Evolutionary conservation across 192 early-diverging fungal genomes (phyloP), one percentile per base, ranked within the genome.

Genomic region (Dimargaris xerosporica): DNA sequence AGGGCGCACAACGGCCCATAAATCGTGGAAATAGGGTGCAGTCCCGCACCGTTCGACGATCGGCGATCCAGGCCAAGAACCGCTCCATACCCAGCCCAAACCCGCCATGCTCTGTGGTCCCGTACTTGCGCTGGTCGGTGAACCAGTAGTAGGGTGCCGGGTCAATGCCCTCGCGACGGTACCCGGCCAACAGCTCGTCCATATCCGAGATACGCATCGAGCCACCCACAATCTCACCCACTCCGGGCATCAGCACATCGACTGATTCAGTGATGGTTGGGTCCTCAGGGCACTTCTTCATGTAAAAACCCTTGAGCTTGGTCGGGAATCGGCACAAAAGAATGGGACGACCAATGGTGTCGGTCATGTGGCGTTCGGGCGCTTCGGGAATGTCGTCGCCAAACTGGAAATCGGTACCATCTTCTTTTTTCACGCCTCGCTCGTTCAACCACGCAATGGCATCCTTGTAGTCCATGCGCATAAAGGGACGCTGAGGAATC

Each of bases 301-400:
- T 99, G 78, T 99, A 99, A 84, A 99, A 99, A 6, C 85, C 78
- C 85, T 99, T 99, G 76, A 98, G 94, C 53, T 94, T 88, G 30
- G 80, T 86, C n/a, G 96, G 96, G 85, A 99, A 99, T 50, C 86
- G 84, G 71, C 86, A 90, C 50, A 99, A 76, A 66, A 99, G 79
- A 63, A 99, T 98, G 34, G 96, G 96, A 66, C 87, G 82, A 71
- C 79, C 79, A 68, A 99, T 96, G 53, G 91, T 81, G 74, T 99
- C 94, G n/a, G 95, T 99, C 97, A 99, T 99, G 64, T 76, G 71
- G 64, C 97, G 90, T 75, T 99, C 97, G 41, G 97, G 95, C 39
- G 87, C 80, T 74, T 99, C 97, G 43, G 94, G 94, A 66, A 99
- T 99, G 72, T 99, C 97, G 63, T 99, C 95, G 61, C 97, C 97